Percentiles rank a stretch among this genome's conserved stretches.
phyloP scores from a whole-genome alignment of 352 stramenopile species.

The Blastocystis sp. region DNA sequence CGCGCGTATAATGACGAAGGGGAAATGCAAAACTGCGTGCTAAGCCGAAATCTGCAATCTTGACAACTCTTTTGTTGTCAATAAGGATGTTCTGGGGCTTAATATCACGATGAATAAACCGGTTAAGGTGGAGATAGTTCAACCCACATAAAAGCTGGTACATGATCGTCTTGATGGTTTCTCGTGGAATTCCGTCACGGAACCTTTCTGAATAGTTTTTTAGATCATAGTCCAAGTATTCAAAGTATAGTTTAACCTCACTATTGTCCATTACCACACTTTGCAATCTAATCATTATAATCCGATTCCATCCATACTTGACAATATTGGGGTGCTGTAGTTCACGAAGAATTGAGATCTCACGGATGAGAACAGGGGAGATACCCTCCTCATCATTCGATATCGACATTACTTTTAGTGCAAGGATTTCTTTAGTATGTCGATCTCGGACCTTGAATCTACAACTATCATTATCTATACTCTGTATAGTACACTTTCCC shows the following conservation, averaged over 20 bases:
- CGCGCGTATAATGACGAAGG: conserved; percentile 63
- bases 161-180: conserved; percentile 71
- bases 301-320: conserved; percentile 69
- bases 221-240: conserved; percentile 82
- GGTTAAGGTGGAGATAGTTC: conserved; percentile 89
- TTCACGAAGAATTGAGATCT: conserved; percentile 95
- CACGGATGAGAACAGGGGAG: conserved; percentile 90
- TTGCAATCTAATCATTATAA: neutral
- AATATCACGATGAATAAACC: conserved; percentile 92
- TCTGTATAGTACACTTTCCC: neutral
- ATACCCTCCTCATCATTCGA: conserved; percentile 87
- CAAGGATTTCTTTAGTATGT: conserved; percentile 60
- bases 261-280: conserved; percentile 11
- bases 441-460: conserved; percentile 36
- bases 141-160: conserved; percentile 87
- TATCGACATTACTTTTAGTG: conserved; percentile 61
- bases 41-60: conserved; percentile 87
- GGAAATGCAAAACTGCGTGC: conserved; percentile 77
- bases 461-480: neutral
- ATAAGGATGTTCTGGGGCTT: conserved; percentile 84
- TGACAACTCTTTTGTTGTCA: conserved; percentile 73
- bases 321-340: conserved; percentile 97
- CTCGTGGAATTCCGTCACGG: neutral
- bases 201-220: conserved; percentile 75
- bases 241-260: conserved; percentile 83